A percentile compares a stretch with the other conserved stretches of the same genome.
Evolutionary conservation across 169 alveolate species (phyloP).

Genomic region (Eimeria necatrix): DNA sequence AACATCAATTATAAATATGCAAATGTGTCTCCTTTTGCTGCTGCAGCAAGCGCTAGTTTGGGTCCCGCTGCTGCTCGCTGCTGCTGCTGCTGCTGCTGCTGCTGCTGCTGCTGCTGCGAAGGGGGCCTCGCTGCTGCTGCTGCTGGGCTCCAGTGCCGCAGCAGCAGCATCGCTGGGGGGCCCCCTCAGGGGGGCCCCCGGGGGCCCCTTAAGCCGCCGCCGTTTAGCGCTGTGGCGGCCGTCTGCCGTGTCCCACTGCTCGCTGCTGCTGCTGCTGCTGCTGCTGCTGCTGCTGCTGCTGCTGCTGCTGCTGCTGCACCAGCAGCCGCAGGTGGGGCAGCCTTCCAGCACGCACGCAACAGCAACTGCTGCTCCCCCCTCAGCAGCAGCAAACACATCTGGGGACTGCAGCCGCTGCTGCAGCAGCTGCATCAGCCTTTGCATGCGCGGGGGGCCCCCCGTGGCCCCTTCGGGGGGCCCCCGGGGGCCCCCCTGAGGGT

Average conservation of each 20-base stretch:
- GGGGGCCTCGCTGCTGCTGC: neutral
- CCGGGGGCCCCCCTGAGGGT: neutral
- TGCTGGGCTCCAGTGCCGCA: neutral
- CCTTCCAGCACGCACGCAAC: conserved; percentile 38
- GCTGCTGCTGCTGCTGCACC: conserved; percentile 71
- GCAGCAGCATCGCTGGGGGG: neutral
- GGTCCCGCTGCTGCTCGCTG: neutral
- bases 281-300: conserved; percentile 29
- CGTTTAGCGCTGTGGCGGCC: neutral
- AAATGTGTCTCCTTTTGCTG: neutral
- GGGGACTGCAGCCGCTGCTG: conserved; percentile 4
- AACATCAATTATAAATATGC: conserved; percentile 13
- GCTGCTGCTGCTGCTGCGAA: neutral
- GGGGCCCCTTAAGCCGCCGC: conserved; percentile 35
- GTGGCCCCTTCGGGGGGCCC: neutral
- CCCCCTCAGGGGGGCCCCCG: neutral
- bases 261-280: conserved; percentile 6
- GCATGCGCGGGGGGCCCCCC: neutral
- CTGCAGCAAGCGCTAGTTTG: neutral
- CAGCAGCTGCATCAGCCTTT: neutral
- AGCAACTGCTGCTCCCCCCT: conserved; percentile 21
- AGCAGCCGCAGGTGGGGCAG: conserved; percentile 39
- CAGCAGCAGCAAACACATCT: conserved; percentile 40
- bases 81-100: conserved; percentile 6
- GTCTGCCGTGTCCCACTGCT: neutral